These are phyloP conservation scores for Tetrapisispora phaffii DNA, from an alignment of 805 yeast genomes.

Conservation along the genomic window DNA sequence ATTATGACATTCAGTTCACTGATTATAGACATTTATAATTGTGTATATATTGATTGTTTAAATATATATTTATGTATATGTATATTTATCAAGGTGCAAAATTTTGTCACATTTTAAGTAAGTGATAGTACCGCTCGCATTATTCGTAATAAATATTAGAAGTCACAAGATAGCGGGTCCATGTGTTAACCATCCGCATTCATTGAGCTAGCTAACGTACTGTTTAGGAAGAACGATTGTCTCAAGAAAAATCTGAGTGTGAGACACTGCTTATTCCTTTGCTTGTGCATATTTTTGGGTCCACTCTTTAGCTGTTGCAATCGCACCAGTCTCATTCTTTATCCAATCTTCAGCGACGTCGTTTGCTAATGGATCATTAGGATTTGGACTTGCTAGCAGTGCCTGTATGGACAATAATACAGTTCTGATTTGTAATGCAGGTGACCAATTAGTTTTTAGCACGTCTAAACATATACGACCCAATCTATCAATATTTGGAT, in stretches of 20 bases:
- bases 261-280: constrained; percentile 1
- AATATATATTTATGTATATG: neutral
- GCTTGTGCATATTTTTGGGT: constrained; percentile 30
- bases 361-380: constrained; percentile 95
- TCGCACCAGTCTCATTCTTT: constrained; percentile 69
- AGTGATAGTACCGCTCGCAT: neutral
- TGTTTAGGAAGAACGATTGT: too few species aligned
- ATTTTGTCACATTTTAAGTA: neutral
- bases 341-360: constrained; percentile 98
- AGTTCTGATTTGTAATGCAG: constrained; percentile 92
- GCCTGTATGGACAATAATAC: constrained; percentile 88
- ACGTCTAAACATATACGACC: constrained; percentile 96
- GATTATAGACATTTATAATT: too few species aligned
- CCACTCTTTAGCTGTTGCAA: constrained; percentile 58
- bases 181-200: too few species aligned
- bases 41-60: neutral
- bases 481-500: constrained; percentile 89
- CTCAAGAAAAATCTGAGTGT: neutral
- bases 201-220: too few species aligned
- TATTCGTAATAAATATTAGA: neutral
- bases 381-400: constrained; percentile 88
- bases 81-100: neutral
- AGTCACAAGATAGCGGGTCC: neutral
- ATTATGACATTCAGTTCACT: too few species aligned
- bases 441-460: constrained; percentile 92